Percentiles rank a stretch among this genome's conserved stretches.
Conservation (phyloP, 148 eudicot species). For the Pharnaceum exiguum region DNA sequence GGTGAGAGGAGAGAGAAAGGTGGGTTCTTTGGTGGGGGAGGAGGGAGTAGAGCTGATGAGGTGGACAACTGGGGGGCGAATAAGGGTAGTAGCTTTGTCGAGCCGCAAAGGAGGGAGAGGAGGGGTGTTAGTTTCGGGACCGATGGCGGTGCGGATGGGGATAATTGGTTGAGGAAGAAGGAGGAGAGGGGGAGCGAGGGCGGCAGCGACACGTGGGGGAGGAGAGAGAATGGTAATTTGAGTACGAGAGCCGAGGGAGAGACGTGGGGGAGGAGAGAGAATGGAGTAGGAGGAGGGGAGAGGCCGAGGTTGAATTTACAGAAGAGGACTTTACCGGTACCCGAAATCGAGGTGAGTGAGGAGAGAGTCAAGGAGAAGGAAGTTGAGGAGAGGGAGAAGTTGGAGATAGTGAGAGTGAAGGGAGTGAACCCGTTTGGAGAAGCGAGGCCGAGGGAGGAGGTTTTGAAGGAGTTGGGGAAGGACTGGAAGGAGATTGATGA, state of each 20-base stretch:
- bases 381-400: background rate
- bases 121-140: slow-evolving; percentile 56
- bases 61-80: slow-evolving; percentile 74
- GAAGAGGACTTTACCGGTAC: slow-evolving; percentile 61
- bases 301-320: slow-evolving; percentile 85
- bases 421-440: slow-evolving; percentile 81
- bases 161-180: slow-evolving; percentile 23
- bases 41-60: slow-evolving; percentile 79
- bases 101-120: slow-evolving; percentile 47
- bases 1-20: slow-evolving; percentile 71
- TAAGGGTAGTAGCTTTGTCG: slow-evolving; percentile 58
- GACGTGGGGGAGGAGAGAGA: slow-evolving; percentile 45
- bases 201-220: slow-evolving; percentile 53
- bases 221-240: slow-evolving; percentile 41
- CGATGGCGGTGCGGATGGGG: slow-evolving; percentile 24
- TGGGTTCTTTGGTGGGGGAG: slow-evolving; percentile 55
- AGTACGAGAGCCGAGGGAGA: slow-evolving; percentile 53
- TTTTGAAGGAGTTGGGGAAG: slow-evolving; percentile 82
- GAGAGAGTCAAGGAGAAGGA: slow-evolving; percentile 19
- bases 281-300: slow-evolving; percentile 39
- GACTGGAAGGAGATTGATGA: slow-evolving; percentile 98
- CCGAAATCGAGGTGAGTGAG: background rate
- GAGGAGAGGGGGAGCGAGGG: slow-evolving; percentile 17
- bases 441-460: slow-evolving; percentile 97
- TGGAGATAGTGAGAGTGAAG: slow-evolving; percentile 34